phyloP scores from a whole-genome alignment of 495 filamentous ascomycete genomes.

The Aspergillus steynii region DNA sequence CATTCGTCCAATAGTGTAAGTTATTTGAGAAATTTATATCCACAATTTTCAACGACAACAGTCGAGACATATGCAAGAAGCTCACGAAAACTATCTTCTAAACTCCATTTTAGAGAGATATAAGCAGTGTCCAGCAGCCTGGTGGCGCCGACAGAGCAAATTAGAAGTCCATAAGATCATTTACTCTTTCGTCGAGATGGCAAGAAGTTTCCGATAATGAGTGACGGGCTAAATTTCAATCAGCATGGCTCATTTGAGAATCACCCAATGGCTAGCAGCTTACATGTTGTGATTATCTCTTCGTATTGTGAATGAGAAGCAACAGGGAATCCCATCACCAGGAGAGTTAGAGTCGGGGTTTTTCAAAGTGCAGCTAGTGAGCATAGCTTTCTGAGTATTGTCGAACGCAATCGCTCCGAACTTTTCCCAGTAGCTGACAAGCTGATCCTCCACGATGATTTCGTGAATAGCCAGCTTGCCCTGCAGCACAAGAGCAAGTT shows the following conservation, averaged over 20 bases:
- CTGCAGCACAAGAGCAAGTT: constrained; percentile 43
- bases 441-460: constrained; percentile 88
- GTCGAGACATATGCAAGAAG: background rate
- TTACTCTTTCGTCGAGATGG: constrained; percentile 50
- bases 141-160: background rate
- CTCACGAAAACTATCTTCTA: background rate
- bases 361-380: constrained; percentile 91
- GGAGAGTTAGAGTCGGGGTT: constrained; percentile 73
- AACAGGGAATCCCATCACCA: constrained; percentile 80
- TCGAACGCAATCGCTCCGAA: constrained; percentile 99
- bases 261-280: constrained; percentile 36
- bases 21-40: background rate
- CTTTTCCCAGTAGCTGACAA: constrained; percentile 98
- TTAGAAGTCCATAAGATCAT: constrained; percentile 8
- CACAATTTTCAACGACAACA: background rate
- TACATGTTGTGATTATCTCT: constrained; percentile 96
- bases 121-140: background rate
- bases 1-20: background rate
- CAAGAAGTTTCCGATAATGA: constrained; percentile 96
- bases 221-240: constrained; percentile 64
- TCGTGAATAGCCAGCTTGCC: constrained; percentile 95
- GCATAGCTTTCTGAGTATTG: constrained; percentile 89
- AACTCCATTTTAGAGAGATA: background rate
- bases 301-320: constrained; percentile 95
- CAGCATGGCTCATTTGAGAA: constrained; percentile 13